Conservation (phyloP, 2,329 filamentous ascomycete genomes). For the Fusarium chuoi region DNA sequence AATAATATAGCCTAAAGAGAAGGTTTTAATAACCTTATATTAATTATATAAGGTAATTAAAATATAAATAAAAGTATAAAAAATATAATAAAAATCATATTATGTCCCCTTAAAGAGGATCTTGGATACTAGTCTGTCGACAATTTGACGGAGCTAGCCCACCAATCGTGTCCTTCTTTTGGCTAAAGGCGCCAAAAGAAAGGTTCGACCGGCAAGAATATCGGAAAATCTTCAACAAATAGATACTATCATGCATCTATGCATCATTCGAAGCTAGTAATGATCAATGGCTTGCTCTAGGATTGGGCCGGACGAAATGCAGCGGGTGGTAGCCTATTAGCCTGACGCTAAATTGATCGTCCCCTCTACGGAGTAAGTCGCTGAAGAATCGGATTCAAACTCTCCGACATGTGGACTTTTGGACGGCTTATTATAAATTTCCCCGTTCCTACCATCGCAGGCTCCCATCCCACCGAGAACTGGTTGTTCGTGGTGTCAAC, state of each 20-base stretch:
- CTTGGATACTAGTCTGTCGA: neutral
- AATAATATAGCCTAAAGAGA: too few species aligned
- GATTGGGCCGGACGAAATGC: slow-evolving; percentile 17
- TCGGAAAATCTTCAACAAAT: neutral
- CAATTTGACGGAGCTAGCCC: neutral
- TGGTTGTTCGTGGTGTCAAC: neutral
- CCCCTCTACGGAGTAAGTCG: neutral
- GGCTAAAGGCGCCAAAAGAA: neutral
- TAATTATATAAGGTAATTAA: too few species aligned
- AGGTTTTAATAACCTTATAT: too few species aligned
- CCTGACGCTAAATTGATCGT: neutral
- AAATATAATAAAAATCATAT: too few species aligned
- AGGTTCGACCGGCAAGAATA: neutral
- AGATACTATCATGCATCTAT: neutral
- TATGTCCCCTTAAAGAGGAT: too few species aligned
- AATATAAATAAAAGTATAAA: too few species aligned
- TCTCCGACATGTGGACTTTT: neutral
- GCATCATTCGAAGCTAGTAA: slow-evolving; percentile 10
- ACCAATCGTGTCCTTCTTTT: neutral
- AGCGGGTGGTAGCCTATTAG: neutral
- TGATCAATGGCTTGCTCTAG: neutral
- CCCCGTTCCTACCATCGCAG: neutral
- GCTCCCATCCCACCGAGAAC: neutral
- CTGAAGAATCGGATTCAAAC: slow-evolving; percentile 9
- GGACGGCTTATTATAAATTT: slow-evolving; percentile 1